These are phyloP conservation scores for Calonectria henricotiae DNA, from an alignment of 2,329 filamentous ascomycete genomes.

Conservation along the genomic window DNA sequence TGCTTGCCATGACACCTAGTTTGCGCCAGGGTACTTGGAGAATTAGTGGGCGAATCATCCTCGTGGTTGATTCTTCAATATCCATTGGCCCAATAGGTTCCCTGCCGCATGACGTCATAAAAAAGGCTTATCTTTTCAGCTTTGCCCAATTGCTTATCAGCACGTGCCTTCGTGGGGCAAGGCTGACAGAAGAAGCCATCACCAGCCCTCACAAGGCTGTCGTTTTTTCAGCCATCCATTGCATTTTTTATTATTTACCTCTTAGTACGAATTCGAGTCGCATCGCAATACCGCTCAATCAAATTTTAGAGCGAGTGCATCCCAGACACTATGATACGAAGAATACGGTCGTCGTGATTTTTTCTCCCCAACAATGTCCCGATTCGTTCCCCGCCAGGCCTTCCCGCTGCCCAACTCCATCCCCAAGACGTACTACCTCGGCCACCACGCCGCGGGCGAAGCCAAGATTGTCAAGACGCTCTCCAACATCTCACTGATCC, in stretches of 20 bases:
- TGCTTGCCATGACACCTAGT: not conserved
- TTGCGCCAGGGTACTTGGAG: not conserved
- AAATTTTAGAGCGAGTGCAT: not conserved
- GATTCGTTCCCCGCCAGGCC: slow-evolving; percentile 80
- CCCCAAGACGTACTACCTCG: slow-evolving; percentile 92
- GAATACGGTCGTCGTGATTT: not conserved
- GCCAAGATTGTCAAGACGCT: slow-evolving; percentile 88
- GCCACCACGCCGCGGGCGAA: slow-evolving; percentile 86
- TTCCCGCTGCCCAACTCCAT: slow-evolving; percentile 84
- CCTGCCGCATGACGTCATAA: slow-evolving; percentile 44
- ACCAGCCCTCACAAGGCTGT: slow-evolving; percentile 43
- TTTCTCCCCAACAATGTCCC: slow-evolving; percentile 48
- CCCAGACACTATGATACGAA: slow-evolving; percentile 26
- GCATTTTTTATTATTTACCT: slow-evolving; percentile 26
- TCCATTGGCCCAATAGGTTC: slow-evolving; percentile 48
- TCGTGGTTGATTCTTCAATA: slow-evolving; percentile 41
- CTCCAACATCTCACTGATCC: slow-evolving; percentile 85
- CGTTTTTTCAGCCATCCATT: slow-evolving; percentile 24
- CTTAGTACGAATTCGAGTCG: slow-evolving; percentile 26
- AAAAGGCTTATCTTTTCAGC: not conserved
- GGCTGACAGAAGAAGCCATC: slow-evolving; percentile 37
- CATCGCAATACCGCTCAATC: not conserved
- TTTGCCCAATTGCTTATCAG: slow-evolving; percentile 36
- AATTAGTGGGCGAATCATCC: slow-evolving; percentile 29
- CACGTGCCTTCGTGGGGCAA: slow-evolving; percentile 48